A percentile compares a stretch with the other conserved stretches of the same genome.
Conservation (phyloP, 73 alveolate species). For the Paraurostyla sp. region DNA sequence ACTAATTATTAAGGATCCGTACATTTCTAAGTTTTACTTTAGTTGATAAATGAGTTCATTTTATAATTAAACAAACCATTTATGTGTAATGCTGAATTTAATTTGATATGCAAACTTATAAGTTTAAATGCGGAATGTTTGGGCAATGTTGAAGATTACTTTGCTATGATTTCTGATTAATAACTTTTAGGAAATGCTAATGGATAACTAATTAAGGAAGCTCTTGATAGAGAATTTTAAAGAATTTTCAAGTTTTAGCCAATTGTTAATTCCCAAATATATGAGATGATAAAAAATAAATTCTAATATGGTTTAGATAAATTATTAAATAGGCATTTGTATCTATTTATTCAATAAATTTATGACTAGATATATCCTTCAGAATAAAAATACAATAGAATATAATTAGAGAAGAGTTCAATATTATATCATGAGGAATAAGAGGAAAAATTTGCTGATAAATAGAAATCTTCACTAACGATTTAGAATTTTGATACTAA, state of each 20-base stretch:
- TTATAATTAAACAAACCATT: background rate
- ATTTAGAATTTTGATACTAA: too few species aligned
- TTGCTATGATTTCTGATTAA: background rate
- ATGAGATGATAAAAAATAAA: background rate
- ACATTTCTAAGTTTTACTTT: background rate
- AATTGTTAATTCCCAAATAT: background rate
- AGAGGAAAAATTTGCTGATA: too few species aligned
- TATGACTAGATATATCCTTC: background rate
- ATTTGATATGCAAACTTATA: background rate
- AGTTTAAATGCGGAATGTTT: background rate
- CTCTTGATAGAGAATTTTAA: constrained; percentile 14
- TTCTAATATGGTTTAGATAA: constrained; percentile 21
- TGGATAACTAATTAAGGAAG: background rate
- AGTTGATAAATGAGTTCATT: background rate
- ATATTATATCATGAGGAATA: too few species aligned
- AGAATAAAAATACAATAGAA: background rate
- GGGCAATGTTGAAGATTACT: constrained; percentile 16
- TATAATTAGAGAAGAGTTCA: background rate
- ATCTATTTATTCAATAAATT: background rate
- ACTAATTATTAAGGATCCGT: background rate
- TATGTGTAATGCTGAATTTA: constrained; percentile 16
- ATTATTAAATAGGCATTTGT: background rate
- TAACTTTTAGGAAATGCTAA: background rate
- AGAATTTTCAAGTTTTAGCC: background rate
- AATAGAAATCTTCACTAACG: too few species aligned